phyloP scores from a whole-genome alignment of 75 land plant species.

The Chamaecyparis obtusa region DNA sequence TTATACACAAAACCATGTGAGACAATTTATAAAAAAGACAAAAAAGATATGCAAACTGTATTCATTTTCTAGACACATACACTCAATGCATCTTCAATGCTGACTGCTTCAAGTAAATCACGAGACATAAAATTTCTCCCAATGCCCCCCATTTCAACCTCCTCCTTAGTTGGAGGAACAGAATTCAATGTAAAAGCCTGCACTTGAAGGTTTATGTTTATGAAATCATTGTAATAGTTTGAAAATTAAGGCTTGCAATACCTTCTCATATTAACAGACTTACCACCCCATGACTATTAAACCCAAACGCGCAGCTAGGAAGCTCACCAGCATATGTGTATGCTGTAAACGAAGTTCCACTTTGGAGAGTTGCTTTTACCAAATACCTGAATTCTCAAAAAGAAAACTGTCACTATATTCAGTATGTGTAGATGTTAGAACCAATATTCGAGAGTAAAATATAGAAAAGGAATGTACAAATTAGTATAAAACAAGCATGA shows the following conservation, averaged over 20 bases:
- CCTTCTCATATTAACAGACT: neutral
- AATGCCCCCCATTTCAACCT: constrained; percentile 74
- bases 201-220: neutral
- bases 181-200: constrained; percentile 94
- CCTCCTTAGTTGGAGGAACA: constrained; percentile 69
- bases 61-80: constrained; percentile 35
- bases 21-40: neutral
- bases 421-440: neutral
- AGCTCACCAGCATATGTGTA: constrained; percentile 98
- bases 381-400: constrained; percentile 55
- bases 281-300: constrained; percentile 58
- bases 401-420: neutral
- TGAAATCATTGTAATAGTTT: constrained; percentile 2
- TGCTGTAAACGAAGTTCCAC: constrained; percentile 72
- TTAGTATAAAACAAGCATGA: neutral
- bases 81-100: constrained; percentile 60
- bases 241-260: neutral
- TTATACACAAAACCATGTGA: constrained; percentile 6
- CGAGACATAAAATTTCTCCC: constrained; percentile 85
- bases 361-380: constrained; percentile 48
- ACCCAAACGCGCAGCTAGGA: constrained; percentile 96
- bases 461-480: neutral
- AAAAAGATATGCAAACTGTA: neutral
- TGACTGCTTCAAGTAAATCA: constrained; percentile 75
- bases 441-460: neutral